Conservation (phyloP, 768 basidiomycete genomes). For the Gloeophyllum trabeum region DNA sequence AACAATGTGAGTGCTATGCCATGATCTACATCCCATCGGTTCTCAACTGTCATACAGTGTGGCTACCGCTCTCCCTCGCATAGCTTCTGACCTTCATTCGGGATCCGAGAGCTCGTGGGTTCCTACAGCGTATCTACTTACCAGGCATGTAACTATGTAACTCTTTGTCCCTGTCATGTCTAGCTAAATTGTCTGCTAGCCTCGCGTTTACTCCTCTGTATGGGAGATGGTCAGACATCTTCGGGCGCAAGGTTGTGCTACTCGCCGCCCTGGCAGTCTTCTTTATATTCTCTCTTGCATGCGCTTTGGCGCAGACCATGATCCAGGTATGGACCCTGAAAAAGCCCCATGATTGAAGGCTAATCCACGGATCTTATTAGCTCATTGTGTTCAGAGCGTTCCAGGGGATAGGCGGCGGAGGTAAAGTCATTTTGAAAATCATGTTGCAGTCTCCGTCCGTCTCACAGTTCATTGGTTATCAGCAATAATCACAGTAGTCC, state of each 20-base stretch:
- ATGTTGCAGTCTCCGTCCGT: neutral
- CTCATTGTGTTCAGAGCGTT: constrained; percentile 11
- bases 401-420: constrained; percentile 6
- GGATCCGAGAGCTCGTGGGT: constrained; percentile 9
- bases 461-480: neutral
- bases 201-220: constrained; percentile 7
- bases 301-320: constrained; percentile 9
- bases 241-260: constrained; percentile 10
- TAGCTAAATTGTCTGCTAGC: neutral
- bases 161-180: neutral
- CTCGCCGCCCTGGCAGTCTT: constrained; percentile 7
- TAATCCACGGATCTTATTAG: neutral
- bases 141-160: constrained; percentile 1
- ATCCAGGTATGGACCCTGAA: constrained; percentile 2
- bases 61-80: constrained; percentile 11
- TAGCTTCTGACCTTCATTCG: constrained; percentile 8
- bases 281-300: constrained; percentile 9
- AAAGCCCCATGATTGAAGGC: neutral
- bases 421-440: neutral
- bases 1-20: constrained; percentile 7
- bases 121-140: constrained; percentile 9
- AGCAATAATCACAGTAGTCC: constrained; percentile 11
- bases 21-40: neutral
- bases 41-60: constrained; percentile 4
- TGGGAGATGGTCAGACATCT: constrained; percentile 12